These are phyloP conservation scores for Umbelopsis sp. DNA, from an alignment of 192 early-diverging fungal genomes.

Conservation along the genomic window DNA sequence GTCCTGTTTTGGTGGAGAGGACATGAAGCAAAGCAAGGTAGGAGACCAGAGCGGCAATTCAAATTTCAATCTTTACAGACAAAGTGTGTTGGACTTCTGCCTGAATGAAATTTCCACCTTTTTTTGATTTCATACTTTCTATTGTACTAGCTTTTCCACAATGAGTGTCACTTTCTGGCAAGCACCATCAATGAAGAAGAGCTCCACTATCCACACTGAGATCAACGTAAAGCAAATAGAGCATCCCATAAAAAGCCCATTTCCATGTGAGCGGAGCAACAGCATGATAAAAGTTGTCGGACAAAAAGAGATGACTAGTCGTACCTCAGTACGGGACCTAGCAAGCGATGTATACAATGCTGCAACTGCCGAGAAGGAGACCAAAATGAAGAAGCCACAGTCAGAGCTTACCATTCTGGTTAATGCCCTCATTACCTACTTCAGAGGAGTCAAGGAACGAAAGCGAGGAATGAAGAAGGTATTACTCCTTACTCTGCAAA, in stretches of 20 bases:
- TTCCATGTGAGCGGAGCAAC: not conserved
- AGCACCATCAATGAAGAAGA: conserved; percentile 9
- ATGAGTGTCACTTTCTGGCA: conserved; percentile 14
- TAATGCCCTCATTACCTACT: not conserved
- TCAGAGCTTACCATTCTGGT: conserved; percentile 5
- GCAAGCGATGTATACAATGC: conserved; percentile 3
- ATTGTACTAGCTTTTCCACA: not conserved
- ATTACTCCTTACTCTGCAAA: not conserved
- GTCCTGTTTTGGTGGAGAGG: conserved; percentile 13
- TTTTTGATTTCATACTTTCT: not conserved
- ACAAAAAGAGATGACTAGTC: conserved; percentile 1
- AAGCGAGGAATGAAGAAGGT: not conserved
- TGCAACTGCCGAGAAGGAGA: not conserved
- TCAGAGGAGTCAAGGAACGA: conserved; percentile 2
- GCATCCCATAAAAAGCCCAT: conserved; percentile 4
- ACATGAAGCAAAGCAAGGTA: not conserved
- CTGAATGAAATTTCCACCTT: not conserved
- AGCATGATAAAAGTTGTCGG: conserved; percentile 11
- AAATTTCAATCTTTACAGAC: not conserved
- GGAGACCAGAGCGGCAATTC: not conserved
- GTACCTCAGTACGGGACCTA: conserved; percentile 2
- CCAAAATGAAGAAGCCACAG: not conserved
- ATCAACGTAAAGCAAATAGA: not conserved
- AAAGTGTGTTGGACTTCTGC: not conserved
- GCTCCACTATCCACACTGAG: not conserved